phyloP scores from a whole-genome alignment of 495 filamentous ascomycete genomes.

The Daldinia decipiens region DNA sequence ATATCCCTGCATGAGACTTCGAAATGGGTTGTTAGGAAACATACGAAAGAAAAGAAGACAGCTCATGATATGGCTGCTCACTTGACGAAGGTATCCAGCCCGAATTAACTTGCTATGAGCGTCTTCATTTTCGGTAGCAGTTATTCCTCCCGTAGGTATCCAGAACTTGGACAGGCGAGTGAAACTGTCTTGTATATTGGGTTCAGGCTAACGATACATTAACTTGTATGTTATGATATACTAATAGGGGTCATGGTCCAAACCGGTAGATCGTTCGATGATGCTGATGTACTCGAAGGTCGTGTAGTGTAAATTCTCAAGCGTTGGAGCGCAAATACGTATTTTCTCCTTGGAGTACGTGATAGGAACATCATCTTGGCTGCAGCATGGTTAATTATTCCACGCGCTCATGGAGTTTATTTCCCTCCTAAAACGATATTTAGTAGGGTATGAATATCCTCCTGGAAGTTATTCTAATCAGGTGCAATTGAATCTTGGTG shows the following conservation, averaged over 20 bases:
- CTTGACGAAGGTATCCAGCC: constrained; percentile 84
- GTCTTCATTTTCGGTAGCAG: constrained; percentile 67
- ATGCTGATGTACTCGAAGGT: constrained; percentile 16
- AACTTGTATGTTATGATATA: constrained; percentile 1
- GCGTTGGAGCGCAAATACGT: constrained; percentile 15
- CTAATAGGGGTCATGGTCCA: constrained; percentile 5
- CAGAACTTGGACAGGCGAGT: constrained; percentile 76
- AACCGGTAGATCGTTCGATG: constrained; percentile 23
- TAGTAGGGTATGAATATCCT: not conserved
- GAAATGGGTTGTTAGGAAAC: constrained; percentile 14
- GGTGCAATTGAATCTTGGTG: not conserved
- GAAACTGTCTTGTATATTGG: constrained; percentile 26
- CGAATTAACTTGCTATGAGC: constrained; percentile 78
- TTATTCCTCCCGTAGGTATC: constrained; percentile 79
- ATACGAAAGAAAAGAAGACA: not conserved
- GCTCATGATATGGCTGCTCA: constrained; percentile 40
- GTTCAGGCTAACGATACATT: constrained; percentile 21
- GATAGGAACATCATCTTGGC: constrained; percentile 39
- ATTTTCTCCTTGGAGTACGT: constrained; percentile 26
- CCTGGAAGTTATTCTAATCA: not conserved
- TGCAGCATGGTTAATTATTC: constrained; percentile 19
- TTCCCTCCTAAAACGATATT: not conserved
- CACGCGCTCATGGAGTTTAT: not conserved
- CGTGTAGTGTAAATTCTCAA: constrained; percentile 7
- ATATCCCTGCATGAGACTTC: constrained; percentile 83